Base-by-base conservation (phyloP, 148 eudicot genomes). In the Dianthus caryophyllus region DNA sequence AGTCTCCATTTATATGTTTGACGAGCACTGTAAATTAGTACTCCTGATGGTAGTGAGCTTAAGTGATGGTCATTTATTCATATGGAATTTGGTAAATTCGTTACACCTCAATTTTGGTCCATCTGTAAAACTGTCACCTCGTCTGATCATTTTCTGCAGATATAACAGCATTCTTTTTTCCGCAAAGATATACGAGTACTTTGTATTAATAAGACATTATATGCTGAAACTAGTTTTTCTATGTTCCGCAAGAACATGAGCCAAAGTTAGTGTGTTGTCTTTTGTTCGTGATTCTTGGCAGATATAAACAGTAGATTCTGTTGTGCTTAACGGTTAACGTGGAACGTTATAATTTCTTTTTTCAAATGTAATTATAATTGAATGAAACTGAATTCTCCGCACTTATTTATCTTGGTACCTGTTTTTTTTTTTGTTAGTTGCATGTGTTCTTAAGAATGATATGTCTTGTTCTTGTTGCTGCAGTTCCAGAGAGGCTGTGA, bases 401-500 rank as follows among this genome's bases (percentile, higher is more conserved):
- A 41, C 21, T 49, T 49, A 49, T 49, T 49, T 49, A 22, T 49
- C 21, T 49, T n/a, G 53, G 17, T 49, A 17, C 53, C 3, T 33
- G 8, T 4, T n/a, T 26, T 27, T 10, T 49, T 20, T 10, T 49
- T 20, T 18, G 54, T 43, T 12, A 10, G 1, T 21, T 54, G 59
- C 5, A 49, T 5, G 14, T 24, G 10, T 63, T 41, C 53, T 39
- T 54, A 21, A 47, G 33, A 6, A 47, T 20, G 68, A 46, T 7
- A 10, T 30, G 65, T 59, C 29, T 13, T 25, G 51, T 79, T 18
- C 53, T 67, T 61, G 24, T 27, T 81, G 17, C 41, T 81, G 83
- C 84, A 93, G 99, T 71, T 94, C 97, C 50, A 67, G 66, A 59
- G 96, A 83, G 49, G 99, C 99, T 46, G 86, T 94, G 68, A 69